Percentiles rank a stretch among this genome's conserved stretches.
Evolutionary conservation across 1,139 yeast species (phyloP).

Genomic region (Taiozyma sp.): DNA sequence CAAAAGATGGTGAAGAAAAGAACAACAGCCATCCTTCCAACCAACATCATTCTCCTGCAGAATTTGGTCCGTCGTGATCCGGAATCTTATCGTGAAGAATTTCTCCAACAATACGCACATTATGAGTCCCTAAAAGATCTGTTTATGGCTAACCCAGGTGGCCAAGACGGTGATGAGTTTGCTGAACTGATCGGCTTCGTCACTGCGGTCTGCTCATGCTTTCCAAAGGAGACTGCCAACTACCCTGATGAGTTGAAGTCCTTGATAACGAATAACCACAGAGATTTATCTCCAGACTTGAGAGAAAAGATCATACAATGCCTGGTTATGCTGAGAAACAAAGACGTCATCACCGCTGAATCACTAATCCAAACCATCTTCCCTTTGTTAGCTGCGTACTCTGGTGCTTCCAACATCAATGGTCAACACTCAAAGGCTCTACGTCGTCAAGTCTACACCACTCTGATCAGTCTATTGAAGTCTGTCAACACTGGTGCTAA

Average conservation of each 20-base stretch:
- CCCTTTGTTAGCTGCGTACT: slow-evolving; percentile 64
- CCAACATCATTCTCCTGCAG: slow-evolving; percentile 85
- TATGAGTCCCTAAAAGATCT: slow-evolving; percentile 88
- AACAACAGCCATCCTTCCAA: slow-evolving; percentile 89
- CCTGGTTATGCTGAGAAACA: slow-evolving; percentile 84
- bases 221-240: slow-evolving; percentile 78
- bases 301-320: slow-evolving; percentile 90
- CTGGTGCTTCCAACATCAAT: slow-evolving; percentile 43
- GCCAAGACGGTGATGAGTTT: slow-evolving; percentile 66
- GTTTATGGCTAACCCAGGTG: slow-evolving; percentile 50
- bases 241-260: slow-evolving; percentile 78
- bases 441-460: slow-evolving; percentile 75
- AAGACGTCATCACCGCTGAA: slow-evolving; percentile 76
- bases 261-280: slow-evolving; percentile 67
- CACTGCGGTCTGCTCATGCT: slow-evolving; percentile 85
- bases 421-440: slow-evolving; percentile 81
- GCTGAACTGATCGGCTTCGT: slow-evolving; percentile 84
- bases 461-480: slow-evolving; percentile 72
- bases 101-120: slow-evolving; percentile 85
- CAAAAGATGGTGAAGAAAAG: slow-evolving; percentile 69
- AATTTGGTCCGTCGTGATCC: slow-evolving; percentile 93
- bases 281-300: slow-evolving; percentile 74
- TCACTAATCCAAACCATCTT: slow-evolving; percentile 77
- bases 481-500: slow-evolving; percentile 78
- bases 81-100: slow-evolving; percentile 88